Conservation (phyloP, 2,329 filamentous ascomycete species). For the Rutstroemia sp. region DNA sequence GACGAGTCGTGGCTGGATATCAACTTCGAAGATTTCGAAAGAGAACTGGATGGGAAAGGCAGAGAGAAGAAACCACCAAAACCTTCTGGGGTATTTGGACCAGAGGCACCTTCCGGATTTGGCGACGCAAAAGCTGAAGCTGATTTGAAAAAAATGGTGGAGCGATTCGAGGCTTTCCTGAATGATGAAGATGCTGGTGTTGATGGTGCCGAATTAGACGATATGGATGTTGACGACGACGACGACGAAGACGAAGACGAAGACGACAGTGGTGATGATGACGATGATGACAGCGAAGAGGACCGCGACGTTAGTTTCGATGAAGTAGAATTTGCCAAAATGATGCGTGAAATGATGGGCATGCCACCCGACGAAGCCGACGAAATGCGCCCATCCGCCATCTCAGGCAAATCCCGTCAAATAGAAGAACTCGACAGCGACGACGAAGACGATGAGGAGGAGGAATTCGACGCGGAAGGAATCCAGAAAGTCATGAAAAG, state of each 20-base stretch:
- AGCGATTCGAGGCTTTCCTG: slow-evolving; percentile 85
- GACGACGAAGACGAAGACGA: slow-evolving; percentile 43
- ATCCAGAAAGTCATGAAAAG: slow-evolving; percentile 58
- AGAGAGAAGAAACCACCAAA: slow-evolving; percentile 32
- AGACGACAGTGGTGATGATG: slow-evolving; percentile 45
- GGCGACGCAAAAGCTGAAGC: slow-evolving; percentile 62
- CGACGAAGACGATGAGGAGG: slow-evolving; percentile 30
- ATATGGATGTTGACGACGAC: slow-evolving; percentile 56
- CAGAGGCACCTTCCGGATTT: slow-evolving; percentile 38
- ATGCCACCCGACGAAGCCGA: slow-evolving; percentile 35
- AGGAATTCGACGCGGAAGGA: slow-evolving; percentile 48
- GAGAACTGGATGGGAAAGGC: slow-evolving; percentile 55
- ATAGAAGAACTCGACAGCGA: slow-evolving; percentile 24
- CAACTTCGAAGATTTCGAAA: slow-evolving; percentile 80
- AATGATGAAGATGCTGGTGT: slow-evolving; percentile 76
- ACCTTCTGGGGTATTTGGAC: slow-evolving; percentile 21
- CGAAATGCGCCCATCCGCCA: background rate
- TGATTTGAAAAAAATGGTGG: slow-evolving; percentile 84
- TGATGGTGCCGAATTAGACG: slow-evolving; percentile 68
- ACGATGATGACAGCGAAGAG: slow-evolving; percentile 52
- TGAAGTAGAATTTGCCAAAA: slow-evolving; percentile 73
- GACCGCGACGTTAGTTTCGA: slow-evolving; percentile 74
- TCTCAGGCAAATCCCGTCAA: slow-evolving; percentile 5
- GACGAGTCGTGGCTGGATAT: slow-evolving; percentile 91
- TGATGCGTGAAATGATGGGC: slow-evolving; percentile 93